Evolutionary conservation across 2,329 filamentous ascomycete genomes (phyloP).

Genomic region (Aspergillus sp.): DNA sequence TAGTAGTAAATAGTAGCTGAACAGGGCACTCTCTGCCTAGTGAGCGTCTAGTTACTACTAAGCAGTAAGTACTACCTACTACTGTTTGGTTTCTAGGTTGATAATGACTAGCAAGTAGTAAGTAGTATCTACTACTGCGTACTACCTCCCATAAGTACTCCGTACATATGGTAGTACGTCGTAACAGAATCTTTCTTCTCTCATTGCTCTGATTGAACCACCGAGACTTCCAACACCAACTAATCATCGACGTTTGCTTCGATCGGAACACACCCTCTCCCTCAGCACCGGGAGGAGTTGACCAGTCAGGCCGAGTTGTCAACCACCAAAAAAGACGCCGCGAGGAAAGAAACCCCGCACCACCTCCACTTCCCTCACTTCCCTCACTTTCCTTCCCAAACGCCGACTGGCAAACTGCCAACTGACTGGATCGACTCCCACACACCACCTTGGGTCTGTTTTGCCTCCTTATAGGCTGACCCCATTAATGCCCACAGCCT

Average conservation of each 20-base stretch:
- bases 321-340: background rate
- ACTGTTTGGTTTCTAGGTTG: too few relatives aligned
- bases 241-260: background rate
- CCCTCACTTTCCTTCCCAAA: background rate
- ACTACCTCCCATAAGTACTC: too few relatives aligned
- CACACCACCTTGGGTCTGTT: slow-evolving; percentile 10
- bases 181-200: background rate
- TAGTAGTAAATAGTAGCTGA: too few relatives aligned
- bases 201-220: background rate
- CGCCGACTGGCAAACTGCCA: slow-evolving; percentile 7
- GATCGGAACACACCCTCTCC: background rate
- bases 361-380: slow-evolving; percentile 1
- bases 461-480: slow-evolving; percentile 12
- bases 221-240: background rate
- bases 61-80: too few relatives aligned
- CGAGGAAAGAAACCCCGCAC: slow-evolving; percentile 22
- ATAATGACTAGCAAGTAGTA: too few relatives aligned
- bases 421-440: slow-evolving; percentile 13
- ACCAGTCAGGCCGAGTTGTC: background rate
- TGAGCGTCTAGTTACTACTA: too few relatives aligned
- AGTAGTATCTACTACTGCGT: too few relatives aligned
- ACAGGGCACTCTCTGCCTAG: too few relatives aligned
- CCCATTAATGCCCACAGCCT: background rate
- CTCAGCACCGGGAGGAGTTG: background rate
- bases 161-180: background rate